Base-by-base conservation (phyloP, 1,284 basidiomycete species). In the Lentinula novae-zelandiae region DNA sequence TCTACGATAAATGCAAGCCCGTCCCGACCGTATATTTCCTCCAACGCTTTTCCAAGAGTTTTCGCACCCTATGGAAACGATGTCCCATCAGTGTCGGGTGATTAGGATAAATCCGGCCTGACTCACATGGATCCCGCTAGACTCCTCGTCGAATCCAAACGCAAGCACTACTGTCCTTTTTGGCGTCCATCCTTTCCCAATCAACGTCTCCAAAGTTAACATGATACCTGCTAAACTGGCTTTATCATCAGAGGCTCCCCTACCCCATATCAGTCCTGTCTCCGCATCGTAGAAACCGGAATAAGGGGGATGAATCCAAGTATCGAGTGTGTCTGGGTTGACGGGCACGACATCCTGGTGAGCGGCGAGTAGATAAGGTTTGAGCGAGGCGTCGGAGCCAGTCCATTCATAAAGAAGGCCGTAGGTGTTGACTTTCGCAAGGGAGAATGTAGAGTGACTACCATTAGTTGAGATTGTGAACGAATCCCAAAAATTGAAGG, bases 301-400 rank as follows among this genome's bases (percentile, higher is more conserved):
- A 68, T 81, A 90, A 2, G 87, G 86, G 9, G 82, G 82, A 64
- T 88, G 77, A 0, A 72, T 76, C 87, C 88, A 90, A 59, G 82
- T 67, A 49, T 75, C 71, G 6, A 78, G 70, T 1, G 86, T 87
- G 4, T 73, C 74, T 1, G 78, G 77, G 39, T 86, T 79, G 10
- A 89, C 87, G 33, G 87, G 87, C 0, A 89, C 87, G 42, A 88
- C 87, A 68, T 90, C 88, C 78, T 90, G 87, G 70, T 92, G 90
- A 5, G 82, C 87, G 44, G 83, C 81, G 40, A 92, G 72, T 17
- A 92, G 71, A 31, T 89, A 70, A 0, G 90, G 90, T 67, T 91
- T 89, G 53, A 90, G 75, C 1, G 77, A 76, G 1, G 73, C 62
- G 65, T 90, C 79, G 0, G 81, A 78, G 13, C 90, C 90, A 53